phyloP scores from a whole-genome alignment of 805 yeast genomes.

The Soucietia sequanensis region DNA sequence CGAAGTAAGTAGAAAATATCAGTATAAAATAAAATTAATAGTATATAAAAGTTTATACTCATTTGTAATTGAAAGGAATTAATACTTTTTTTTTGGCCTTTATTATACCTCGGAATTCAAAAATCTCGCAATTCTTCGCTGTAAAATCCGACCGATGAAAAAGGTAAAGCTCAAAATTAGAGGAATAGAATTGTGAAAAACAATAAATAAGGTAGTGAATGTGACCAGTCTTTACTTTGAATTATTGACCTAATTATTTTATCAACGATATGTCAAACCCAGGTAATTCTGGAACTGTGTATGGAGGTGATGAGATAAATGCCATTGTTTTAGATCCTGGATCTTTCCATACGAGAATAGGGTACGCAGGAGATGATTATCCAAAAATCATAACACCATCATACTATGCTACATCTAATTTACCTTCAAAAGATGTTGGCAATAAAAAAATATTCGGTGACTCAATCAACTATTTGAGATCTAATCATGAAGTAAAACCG shows the following conservation, averaged over 20 bases:
- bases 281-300: constrained; percentile 19
- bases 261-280: constrained; percentile 18
- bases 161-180: no score
- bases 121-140: no score
- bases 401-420: constrained; percentile 47
- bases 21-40: no score
- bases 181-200: no score
- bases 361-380: constrained; percentile 89
- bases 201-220: no score
- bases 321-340: constrained; percentile 94
- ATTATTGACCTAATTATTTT: neutral
- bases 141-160: no score
- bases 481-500: constrained; percentile 50
- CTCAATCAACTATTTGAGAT: constrained; percentile 50
- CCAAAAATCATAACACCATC: constrained; percentile 81
- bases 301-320: constrained; percentile 73
- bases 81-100: no score
- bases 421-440: constrained; percentile 10
- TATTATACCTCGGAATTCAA: no score
- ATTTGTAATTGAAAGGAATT: no score
- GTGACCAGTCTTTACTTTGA: no score
- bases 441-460: constrained; percentile 36
- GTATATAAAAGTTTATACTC: no score
- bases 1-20: no score
- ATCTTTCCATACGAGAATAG: constrained; percentile 75